Conservation (phyloP, 805 yeast genomes). For the Kazachstania kunashirensis region DNA sequence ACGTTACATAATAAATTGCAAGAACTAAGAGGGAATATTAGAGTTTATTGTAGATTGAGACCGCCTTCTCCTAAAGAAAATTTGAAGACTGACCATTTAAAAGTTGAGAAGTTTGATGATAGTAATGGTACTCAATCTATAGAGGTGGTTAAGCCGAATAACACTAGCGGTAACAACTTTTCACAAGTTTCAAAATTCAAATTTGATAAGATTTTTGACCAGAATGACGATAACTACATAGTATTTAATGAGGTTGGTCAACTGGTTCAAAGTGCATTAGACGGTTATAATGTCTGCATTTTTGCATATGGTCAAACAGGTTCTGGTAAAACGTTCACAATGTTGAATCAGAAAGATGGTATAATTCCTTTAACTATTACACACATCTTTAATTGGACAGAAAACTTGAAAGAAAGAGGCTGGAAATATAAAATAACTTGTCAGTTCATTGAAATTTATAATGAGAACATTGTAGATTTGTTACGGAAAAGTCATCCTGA, state of each 20-base stretch:
- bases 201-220: constrained; percentile 72
- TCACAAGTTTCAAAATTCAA: constrained; percentile 32
- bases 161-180: constrained; percentile 1
- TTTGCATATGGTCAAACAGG: constrained; percentile 98
- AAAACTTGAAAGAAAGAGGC: constrained; percentile 40
- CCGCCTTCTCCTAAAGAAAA: constrained; percentile 36
- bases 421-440: constrained; percentile 59
- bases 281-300: constrained; percentile 86
- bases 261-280: constrained; percentile 72
- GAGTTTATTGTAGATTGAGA: constrained; percentile 81
- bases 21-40: constrained; percentile 81
- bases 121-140: constrained; percentile 22
- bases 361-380: constrained; percentile 69
- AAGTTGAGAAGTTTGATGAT: constrained; percentile 24
- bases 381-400: constrained; percentile 55
- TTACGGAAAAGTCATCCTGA: constrained; percentile 26
- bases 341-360: constrained; percentile 66
- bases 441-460: constrained; percentile 82
- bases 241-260: constrained; percentile 82
- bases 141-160: constrained; percentile 11
- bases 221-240: constrained; percentile 42
- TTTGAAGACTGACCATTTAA: constrained; percentile 25
- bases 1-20: constrained; percentile 64
- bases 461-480: constrained; percentile 69
- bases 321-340: constrained; percentile 88